A percentile compares a stretch with the other conserved stretches of the same genome.
These are phyloP conservation scores for Tuber melanosporum DNA, from an alignment of 495 filamentous ascomycete species.

Conservation along the genomic window DNA sequence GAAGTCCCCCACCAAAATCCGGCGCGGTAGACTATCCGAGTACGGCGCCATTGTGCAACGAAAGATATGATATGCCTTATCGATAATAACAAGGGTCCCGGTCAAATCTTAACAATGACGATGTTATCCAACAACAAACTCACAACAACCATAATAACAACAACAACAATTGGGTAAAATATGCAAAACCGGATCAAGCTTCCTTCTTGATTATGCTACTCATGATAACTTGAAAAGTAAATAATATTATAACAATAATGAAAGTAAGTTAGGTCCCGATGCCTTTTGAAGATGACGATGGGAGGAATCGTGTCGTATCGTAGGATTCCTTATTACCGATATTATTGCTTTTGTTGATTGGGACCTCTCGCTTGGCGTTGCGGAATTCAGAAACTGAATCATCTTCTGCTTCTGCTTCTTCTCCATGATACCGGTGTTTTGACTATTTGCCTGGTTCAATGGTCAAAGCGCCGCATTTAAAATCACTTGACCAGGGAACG, in stretches of 20 bases:
- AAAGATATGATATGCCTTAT: not conserved
- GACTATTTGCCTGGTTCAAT: not conserved
- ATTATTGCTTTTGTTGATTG: conserved; percentile 2
- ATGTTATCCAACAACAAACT: not conserved
- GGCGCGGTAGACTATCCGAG: not conserved
- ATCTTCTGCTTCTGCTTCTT: not conserved
- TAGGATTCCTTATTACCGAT: not conserved
- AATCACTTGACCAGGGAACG: not conserved
- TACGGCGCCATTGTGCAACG: not conserved
- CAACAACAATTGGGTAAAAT: not conserved
- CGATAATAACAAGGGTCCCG: not conserved
- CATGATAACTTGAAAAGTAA: not conserved
- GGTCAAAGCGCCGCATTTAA: not conserved
- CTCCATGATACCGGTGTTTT: not conserved
- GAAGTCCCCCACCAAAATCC: not conserved
- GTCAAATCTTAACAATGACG: conserved; percentile 1
- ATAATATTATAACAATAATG: not conserved
- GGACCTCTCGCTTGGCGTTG: not conserved
- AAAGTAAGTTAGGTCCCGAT: not conserved
- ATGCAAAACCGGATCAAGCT: conserved; percentile 4
- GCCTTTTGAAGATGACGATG: conserved; percentile 1
- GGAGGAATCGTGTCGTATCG: not conserved
- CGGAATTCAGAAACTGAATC: not conserved
- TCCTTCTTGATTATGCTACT: not conserved
- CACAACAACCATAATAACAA: not conserved